Evolutionary conservation across 1,139 yeast genomes (phyloP), one percentile per base, ranked within the genome.

Genomic region (Geotrichum phurueaensis): DNA sequence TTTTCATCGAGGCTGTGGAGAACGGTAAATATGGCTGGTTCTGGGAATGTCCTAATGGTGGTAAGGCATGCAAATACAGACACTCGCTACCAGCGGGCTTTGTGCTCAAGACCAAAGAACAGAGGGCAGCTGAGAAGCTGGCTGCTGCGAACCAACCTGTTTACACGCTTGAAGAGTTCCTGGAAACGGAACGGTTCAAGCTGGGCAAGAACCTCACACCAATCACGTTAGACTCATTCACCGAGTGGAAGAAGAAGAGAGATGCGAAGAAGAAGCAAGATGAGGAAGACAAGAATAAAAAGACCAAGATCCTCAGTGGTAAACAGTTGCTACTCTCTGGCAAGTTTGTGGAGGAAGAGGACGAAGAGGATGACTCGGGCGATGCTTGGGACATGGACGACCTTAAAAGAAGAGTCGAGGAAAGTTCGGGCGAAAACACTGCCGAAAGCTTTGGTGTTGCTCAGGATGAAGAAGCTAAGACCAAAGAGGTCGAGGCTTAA

Each of bases 11-110:
- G 64, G 99, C 99, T 0, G 98, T 95, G 64, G 99, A 95, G 72
- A 91, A 91, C 71, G 95, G 96, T 62, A 92, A 94, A 73, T 94
- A 95, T 73, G 99, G 99, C 69, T 94, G 99, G 99, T 92, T 94
- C 76, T 94, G 99, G 99, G 82, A 83, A 39, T 94, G 99, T 78
- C 99, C 99, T 47, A 89, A 89, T 69, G 94, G 94, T 51, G 97
- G 97, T 65, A 85, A 87, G 67, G 87, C 84, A 61, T 95, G 99
- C 83, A 94, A 87, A 79, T 95, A 95, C 78, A 85, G 83, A 75
- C 99, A 95, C 76, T 87, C 98, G n/a, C 81, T 95, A 69, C 99
- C 99, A 52, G 91, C 95, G 54, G 99, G 99, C 1, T 95, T 91
- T 75, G 96, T 90, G 60, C 83, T 95, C 76, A 95, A 94, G 80